Evolutionary conservation across 108 stramenopile species (phyloP).

Genomic region (Aurantiochytrium sp.): DNA sequence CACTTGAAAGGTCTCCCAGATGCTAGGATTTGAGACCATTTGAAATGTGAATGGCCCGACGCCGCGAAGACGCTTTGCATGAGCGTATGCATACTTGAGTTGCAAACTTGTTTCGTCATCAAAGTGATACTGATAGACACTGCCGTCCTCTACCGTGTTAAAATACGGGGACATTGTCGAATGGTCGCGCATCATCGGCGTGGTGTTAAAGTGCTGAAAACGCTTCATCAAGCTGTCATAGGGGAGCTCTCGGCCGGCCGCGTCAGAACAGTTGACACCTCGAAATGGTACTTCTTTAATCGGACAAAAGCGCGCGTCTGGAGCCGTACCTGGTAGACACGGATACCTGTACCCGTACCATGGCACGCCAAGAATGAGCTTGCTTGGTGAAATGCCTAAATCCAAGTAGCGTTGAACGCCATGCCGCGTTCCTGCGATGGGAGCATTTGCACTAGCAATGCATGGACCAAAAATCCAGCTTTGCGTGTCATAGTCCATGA

Average conservation of each 20-base stretch:
- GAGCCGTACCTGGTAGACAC: conserved; percentile 25
- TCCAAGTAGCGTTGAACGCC: conserved; percentile 35
- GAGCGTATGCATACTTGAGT: not conserved
- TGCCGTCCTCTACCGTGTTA: not conserved
- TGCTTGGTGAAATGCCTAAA: conserved; percentile 26
- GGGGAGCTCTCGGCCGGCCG: conserved; percentile 30
- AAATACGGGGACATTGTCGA: not conserved
- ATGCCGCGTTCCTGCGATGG: conserved; percentile 27
- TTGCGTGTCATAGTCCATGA: conserved; percentile 57
- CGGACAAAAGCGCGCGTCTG: conserved; percentile 24
- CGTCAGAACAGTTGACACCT: conserved; percentile 51
- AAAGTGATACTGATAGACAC: not conserved
- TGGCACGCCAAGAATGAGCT: conserved; percentile 48
- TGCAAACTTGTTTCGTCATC: not conserved
- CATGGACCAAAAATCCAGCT: conserved; percentile 43
- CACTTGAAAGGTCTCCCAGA: not conserved
- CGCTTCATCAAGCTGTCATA: not conserved
- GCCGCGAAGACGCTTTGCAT: not conserved
- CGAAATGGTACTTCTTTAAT: conserved; percentile 46
- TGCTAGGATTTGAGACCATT: not conserved
- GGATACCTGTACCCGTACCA: conserved; percentile 55
- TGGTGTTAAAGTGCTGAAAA: not conserved
- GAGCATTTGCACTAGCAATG: conserved; percentile 50
- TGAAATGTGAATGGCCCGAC: not conserved
- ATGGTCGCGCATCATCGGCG: not conserved